Conservation (phyloP, 2,329 filamentous ascomycete species). For the Magnaporthiopsis rhizophila region DNA sequence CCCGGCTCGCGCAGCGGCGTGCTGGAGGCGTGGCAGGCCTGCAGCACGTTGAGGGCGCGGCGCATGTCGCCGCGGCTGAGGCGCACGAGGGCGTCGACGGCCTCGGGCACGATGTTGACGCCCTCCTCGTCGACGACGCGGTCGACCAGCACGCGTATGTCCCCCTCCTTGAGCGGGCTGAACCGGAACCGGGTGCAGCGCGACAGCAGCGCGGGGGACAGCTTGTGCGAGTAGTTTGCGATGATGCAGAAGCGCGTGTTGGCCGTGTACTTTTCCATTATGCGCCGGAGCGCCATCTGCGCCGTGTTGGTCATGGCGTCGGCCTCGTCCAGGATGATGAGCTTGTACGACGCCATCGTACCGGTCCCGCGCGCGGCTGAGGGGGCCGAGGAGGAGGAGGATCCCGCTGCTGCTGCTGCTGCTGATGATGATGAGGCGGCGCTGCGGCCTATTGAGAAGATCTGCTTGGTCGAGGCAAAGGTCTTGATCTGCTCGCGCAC, state of each 20-base stretch:
- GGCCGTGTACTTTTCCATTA: conserved; percentile 99
- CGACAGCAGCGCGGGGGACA: conserved; percentile 85
- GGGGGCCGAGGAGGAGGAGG: conserved; percentile 6
- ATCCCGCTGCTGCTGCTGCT: conserved; percentile 20
- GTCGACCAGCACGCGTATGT: conserved; percentile 80
- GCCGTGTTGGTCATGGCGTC: conserved; percentile 99
- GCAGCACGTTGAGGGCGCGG: conserved; percentile 85
- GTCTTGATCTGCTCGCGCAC: conserved; percentile 99
- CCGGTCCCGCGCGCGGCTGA: conserved; percentile 25
- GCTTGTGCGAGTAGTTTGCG: conserved; percentile 97
- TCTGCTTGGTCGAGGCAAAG: conserved; percentile 95
- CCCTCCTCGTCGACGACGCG: conserved; percentile 82
- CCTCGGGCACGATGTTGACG: conserved; percentile 74
- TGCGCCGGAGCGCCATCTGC: conserved; percentile 91
- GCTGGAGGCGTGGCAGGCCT: conserved; percentile 92
- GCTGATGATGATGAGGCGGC: conserved; percentile 26
- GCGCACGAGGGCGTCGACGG: conserved; percentile 73
- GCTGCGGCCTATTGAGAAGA: conserved; percentile 58
- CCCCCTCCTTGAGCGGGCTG: conserved; percentile 80
- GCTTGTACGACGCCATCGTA: conserved; percentile 72
- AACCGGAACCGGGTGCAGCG: conserved; percentile 93
- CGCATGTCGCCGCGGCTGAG: conserved; percentile 96
- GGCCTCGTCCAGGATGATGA: conserved; percentile 97
- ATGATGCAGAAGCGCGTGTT: conserved; percentile 98
- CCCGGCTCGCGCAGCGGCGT: conserved; percentile 58